These are phyloP conservation scores for Dactylellina sp. DNA, from an alignment of 2,329 filamentous ascomycete species.

Conservation along the genomic window DNA sequence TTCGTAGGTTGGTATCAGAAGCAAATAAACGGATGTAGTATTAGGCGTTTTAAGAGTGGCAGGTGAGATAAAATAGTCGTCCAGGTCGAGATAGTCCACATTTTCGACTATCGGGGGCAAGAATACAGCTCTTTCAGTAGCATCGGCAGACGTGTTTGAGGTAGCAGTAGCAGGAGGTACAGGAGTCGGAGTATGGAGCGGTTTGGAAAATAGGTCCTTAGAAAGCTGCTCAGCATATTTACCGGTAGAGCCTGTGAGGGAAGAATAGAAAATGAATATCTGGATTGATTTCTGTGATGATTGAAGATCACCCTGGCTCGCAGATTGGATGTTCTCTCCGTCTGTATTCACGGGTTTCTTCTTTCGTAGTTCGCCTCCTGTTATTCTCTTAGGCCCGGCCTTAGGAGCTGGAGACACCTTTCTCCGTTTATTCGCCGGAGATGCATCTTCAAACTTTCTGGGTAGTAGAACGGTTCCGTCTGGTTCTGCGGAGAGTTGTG, in stretches of 20 bases:
- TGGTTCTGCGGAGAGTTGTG: slow-evolving; percentile 45
- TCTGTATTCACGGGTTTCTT: slow-evolving; percentile 58
- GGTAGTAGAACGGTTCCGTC: slow-evolving; percentile 45
- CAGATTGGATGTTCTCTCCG: background rate
- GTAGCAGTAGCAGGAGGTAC: slow-evolving; percentile 20
- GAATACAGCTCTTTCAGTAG: slow-evolving; percentile 62
- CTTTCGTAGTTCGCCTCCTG: slow-evolving; percentile 56
- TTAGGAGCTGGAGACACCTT: slow-evolving; percentile 61
- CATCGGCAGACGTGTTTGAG: background rate
- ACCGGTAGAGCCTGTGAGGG: slow-evolving; percentile 80
- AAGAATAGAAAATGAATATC: slow-evolving; percentile 87
- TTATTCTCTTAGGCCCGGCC: slow-evolving; percentile 63
- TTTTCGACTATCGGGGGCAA: slow-evolving; percentile 77
- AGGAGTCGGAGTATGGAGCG: slow-evolving; percentile 34
- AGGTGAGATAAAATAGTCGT: slow-evolving; percentile 87
- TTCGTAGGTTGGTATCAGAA: slow-evolving; percentile 91
- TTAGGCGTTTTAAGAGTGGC: slow-evolving; percentile 69
- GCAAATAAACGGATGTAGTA: slow-evolving; percentile 80
- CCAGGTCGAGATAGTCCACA: slow-evolving; percentile 86
- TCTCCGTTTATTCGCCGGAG: slow-evolving; percentile 28
- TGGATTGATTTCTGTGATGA: slow-evolving; percentile 68
- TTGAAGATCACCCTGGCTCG: slow-evolving; percentile 29
- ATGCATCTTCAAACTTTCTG: slow-evolving; percentile 46
- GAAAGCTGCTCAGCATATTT: slow-evolving; percentile 72
- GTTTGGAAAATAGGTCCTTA: slow-evolving; percentile 67